Conservation (phyloP, 139 green algal genomes). For the Chlamydomonas incerta region DNA sequence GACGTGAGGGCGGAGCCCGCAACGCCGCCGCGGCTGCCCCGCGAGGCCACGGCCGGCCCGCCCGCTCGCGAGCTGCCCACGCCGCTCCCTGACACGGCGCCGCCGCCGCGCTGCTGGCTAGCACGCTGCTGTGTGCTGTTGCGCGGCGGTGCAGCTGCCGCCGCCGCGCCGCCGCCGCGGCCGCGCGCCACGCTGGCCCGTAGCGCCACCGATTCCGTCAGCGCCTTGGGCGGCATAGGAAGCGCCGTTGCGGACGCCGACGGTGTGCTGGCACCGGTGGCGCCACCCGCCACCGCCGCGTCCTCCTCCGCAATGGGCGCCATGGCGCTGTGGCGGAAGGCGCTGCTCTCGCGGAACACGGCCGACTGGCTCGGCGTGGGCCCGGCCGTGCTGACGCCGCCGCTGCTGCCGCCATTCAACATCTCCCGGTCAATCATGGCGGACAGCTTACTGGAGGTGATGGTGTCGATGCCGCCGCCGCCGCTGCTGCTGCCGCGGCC, state of each 20-base stretch:
- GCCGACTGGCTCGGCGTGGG: not conserved
- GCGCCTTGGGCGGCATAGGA: not conserved
- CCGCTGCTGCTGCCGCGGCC: not conserved
- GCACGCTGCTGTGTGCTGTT: no score
- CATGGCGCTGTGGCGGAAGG: slow-evolving; percentile 13
- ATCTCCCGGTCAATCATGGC: slow-evolving; percentile 21
- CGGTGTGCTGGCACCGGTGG: not conserved
- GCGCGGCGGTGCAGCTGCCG: no score
- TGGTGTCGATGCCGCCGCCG: slow-evolving; percentile 3
- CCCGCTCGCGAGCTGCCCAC: no score
- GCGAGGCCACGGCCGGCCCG: no score
- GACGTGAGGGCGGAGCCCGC: not conserved
- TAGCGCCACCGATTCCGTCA: no score
- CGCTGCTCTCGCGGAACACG: not conserved
- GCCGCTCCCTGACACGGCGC: no score
- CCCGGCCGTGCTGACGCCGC: not conserved
- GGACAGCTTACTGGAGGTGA: slow-evolving; percentile 19
- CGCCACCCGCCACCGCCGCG: not conserved
- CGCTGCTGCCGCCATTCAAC: not conserved
- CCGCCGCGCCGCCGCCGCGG: no score
- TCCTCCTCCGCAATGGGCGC: slow-evolving; percentile 26
- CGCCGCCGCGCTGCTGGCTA: no score
- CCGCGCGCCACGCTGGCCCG: no score
- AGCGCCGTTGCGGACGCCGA: not conserved
- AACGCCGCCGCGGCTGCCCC: not conserved